Conservation (phyloP, 2,329 filamentous ascomycete genomes). For the Scedosporium dehoogii region DNA sequence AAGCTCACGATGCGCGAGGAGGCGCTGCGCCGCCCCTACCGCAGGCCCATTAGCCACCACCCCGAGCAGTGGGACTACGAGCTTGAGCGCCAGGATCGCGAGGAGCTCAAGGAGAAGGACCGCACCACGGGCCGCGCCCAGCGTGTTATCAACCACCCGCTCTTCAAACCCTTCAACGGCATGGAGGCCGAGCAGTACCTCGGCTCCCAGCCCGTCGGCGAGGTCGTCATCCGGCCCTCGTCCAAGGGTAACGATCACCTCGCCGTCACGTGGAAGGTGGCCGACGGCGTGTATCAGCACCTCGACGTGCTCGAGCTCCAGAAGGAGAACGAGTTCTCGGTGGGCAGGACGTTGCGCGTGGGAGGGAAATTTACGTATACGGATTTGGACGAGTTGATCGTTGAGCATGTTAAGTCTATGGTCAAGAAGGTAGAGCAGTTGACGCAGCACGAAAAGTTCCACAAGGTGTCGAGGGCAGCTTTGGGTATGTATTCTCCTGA, state of each 20-base stretch:
- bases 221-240: conserved; percentile 89
- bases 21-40: conserved; percentile 62
- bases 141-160: conserved; percentile 93
- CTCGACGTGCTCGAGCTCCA: conserved; percentile 94
- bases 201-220: conserved; percentile 73
- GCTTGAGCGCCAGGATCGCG: conserved; percentile 72
- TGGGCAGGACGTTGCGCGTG: conserved; percentile 77
- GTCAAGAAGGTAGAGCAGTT: conserved; percentile 95
- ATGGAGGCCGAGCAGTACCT: conserved; percentile 89
- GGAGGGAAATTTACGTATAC: conserved; percentile 84
- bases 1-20: conserved; percentile 81
- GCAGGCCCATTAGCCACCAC: conserved; percentile 59
- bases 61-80: conserved; percentile 79
- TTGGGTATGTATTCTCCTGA: conserved; percentile 54
- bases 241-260: conserved; percentile 94
- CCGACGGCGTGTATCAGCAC: conserved; percentile 92
- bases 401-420: conserved; percentile 96
- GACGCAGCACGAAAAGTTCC: conserved; percentile 89
- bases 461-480: conserved; percentile 62
- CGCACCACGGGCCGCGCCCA: conserved; percentile 76
- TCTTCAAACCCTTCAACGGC: conserved; percentile 90
- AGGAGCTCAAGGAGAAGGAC: conserved; percentile 77
- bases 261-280: conserved; percentile 96
- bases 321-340: conserved; percentile 93
- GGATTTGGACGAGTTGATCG: conserved; percentile 94